Evolutionary conservation across 2,329 filamentous ascomycete genomes (phyloP), one percentile per base, ranked within the genome.

Genomic region (Exophiala xenobiotica): DNA sequence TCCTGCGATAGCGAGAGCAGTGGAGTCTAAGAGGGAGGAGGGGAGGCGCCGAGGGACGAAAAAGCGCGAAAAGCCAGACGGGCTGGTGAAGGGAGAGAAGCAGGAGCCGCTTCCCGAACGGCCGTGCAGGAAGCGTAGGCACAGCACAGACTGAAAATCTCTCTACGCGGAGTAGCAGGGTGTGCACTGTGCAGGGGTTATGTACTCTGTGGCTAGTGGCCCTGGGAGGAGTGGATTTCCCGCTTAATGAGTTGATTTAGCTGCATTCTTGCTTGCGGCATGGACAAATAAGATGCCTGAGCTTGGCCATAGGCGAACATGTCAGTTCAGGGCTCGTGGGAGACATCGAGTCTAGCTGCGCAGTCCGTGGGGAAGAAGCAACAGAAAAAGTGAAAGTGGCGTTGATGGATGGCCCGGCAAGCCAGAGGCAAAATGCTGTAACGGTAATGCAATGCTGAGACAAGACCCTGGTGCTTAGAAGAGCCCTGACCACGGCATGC

Each of bases 81-180:
- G 27, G 16, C n/a, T n/a, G n/a, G n/a, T n/a, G 29, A 23, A 18
- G 16, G 9, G 42, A 46, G 24, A 19, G 33, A 26, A 31, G 20
- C 24, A 27, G 37, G 22, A 40, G 45, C 45, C 33, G 35, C 19
- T 29, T 50, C 47, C 47, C 47, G 47, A 50, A 51, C 48, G 48
- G 27, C 48, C 48, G 48, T 45, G 48, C 48, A 51, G 41, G 18
- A 33, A 23, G 19, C 12, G 29, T 14, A 33, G 27, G 8, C 41
- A 4, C 12, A 40, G 45, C 45, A 40, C 45, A 47, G 33, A 29
- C 45, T 26, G 23, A 38, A 19, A 40, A 40, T 40, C 38, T 23
- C 38, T 40, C 31, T 35, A 16, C 5, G n/a, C n/a, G n/a, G n/a
- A n/a, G n/a, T n/a, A n/a, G n/a, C n/a, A n/a, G n/a, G n/a, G n/a